Base-by-base conservation (phyloP, 2,329 filamentous ascomycete genomes). In the Venturiaceae sp. region DNA sequence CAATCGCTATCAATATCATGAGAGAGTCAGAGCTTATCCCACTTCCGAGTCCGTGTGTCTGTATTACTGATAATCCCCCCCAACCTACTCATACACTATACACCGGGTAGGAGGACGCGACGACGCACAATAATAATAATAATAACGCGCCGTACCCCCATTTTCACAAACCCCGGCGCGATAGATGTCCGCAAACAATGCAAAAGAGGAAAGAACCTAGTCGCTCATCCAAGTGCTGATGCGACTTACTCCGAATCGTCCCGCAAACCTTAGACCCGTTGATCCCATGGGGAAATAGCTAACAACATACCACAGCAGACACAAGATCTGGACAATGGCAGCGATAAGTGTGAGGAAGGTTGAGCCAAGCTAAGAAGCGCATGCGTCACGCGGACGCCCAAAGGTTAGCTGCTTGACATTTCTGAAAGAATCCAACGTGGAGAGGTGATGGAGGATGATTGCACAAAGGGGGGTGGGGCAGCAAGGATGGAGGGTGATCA, bases 211-310 rank as follows among this genome's bases (percentile, higher is more conserved):
- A n/a, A 16, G 44, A 1, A 4, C 13, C 6, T 36, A 96, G 60
- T 88, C 86, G 53, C 83, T 86, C 83, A 96, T 86, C 94, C 92
- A 97, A 57, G 91, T 83, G 5, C 90, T 83, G 37, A 95, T 88
- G 68, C 92, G 83, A 68, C 86, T 86, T 21, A 87, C 89, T 23
- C 92, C 94, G 69, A 96, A 94, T 3, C 84, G 85, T 46, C 91
- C 90, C 60, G 91, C 91, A 64, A 96, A 83, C 60, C 92, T 86
- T 64, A 99, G 76, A 44, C 94, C 90, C 58, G 86, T 88, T 59
- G 88, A 89, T 41, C 94, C 94, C 92, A 97, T 96, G 28, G 94
- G 94, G 68, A 97, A 97, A 73, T 99, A 99, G 74, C 90, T 95
- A 72, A 97, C 85, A 52, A 96, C 80, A 75, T 97, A 97, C 92